Evolutionary conservation across 352 stramenopile species (phyloP).

Genomic region (Globisporangium solare): DNA sequence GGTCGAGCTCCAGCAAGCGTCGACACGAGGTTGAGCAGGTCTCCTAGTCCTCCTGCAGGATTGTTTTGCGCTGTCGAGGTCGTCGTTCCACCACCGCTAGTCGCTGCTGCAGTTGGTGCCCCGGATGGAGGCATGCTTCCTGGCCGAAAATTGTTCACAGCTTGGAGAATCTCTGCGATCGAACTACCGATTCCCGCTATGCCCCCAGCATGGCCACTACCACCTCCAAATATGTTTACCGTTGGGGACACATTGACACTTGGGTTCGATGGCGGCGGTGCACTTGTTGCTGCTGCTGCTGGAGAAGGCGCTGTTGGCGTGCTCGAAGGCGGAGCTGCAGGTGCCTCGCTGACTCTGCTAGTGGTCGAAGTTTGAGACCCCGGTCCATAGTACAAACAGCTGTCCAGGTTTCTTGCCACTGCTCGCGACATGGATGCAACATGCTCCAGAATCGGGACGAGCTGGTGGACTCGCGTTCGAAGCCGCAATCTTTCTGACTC

Average conservation of each 20-base stretch:
- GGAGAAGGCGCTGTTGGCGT: not conserved
- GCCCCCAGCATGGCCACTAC: not conserved
- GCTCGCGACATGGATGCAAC: slow-evolving; percentile 9
- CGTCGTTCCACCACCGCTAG: not conserved
- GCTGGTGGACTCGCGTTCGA: slow-evolving; percentile 17
- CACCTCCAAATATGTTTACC: slow-evolving; percentile 12
- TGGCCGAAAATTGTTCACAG: not conserved
- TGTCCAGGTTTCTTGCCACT: slow-evolving; percentile 12
- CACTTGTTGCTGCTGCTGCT: not conserved
- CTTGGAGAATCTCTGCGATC: slow-evolving; percentile 12
- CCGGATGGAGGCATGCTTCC: not conserved
- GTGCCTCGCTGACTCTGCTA: not conserved
- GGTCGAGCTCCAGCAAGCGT: slow-evolving; percentile 1
- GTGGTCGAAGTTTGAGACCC: not conserved
- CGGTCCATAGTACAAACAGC: slow-evolving; percentile 12
- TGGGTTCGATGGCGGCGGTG: not conserved
- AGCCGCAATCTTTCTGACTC: slow-evolving; percentile 18
- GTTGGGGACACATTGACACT: slow-evolving; percentile 8
- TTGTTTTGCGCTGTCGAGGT: slow-evolving; percentile 1
- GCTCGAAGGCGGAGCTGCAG: not conserved
- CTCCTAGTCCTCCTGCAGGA: not conserved
- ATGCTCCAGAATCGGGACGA: slow-evolving; percentile 20
- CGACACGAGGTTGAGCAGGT: slow-evolving; percentile 12
- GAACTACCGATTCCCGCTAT: slow-evolving; percentile 10
- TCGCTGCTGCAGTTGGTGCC: not conserved